Evolutionary conservation across 495 filamentous ascomycete genomes (phyloP), one percentile per base, ranked within the genome.

Genomic region (Pyronema omphalodes): DNA sequence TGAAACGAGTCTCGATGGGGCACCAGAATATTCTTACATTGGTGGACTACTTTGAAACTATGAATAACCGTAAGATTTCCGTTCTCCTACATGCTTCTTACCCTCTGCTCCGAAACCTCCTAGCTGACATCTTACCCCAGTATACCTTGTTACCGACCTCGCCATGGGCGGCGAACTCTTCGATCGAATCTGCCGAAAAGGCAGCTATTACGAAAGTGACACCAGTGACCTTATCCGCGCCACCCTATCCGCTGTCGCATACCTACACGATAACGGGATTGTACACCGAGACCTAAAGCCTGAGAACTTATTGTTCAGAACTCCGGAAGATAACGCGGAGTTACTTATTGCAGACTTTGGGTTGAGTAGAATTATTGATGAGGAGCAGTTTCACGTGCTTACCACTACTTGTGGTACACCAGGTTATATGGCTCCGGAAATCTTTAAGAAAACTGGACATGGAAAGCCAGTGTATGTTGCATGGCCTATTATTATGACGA

Each of bases 11-110:
- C 15, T 95, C 89, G 15, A 93, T 96, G 84, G 91, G 91, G 39
- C 91, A 98, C 66, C 85, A 88, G 66, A 98, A 98, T 64, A 96
- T 98, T 64, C 70, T 98, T 54, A 98, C 91, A 14, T 74, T 98
- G 53, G 91, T 96, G 59, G 91, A 98, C 70, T 98, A 98, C 67
- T 98, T 98, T 64, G 91, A 98, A 71, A 98, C 91, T 7, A 91
- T 94, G 86, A 96, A 98, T 69, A 96, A 98, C 67, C 74, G 82
- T 85, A 69, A 51, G 73, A 67, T 11, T 19, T 4, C 41, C 7
- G 9, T 7, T 14, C 9, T 11, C 7, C 15, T 12, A 23, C 6
- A 3, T 37, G 34, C n/a, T 18, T 2, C 9, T 41, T 12, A n/a
- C n/a, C n/a, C 15, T 51, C 23, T 48, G 3, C 14, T 9, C 14